Conservation (phyloP, 2,329 filamentous ascomycete genomes). For the Pseudogymnoascus sp. region DNA sequence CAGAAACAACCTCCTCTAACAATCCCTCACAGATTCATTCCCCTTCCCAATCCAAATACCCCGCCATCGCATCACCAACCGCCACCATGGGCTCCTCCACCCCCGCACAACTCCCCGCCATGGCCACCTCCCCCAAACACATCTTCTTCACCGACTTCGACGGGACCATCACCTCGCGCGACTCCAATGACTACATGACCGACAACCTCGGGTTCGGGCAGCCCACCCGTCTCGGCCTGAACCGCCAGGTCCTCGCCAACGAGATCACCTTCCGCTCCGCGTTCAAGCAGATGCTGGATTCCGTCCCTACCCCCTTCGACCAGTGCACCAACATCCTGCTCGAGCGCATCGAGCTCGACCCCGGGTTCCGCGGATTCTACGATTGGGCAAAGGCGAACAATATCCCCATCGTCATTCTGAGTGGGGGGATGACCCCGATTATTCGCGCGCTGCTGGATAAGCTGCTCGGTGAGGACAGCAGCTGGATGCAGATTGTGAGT, state of each 20-base stretch:
- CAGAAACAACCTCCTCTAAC: background rate
- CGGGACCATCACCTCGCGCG: conserved; percentile 76
- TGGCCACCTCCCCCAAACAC: conserved; percentile 67
- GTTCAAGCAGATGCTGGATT: conserved; percentile 89
- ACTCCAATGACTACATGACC: conserved; percentile 66
- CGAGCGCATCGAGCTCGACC: conserved; percentile 80
- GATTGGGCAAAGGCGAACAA: conserved; percentile 73
- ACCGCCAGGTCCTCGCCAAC: conserved; percentile 67
- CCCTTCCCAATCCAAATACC: background rate
- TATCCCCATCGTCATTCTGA: conserved; percentile 85
- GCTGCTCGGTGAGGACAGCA: conserved; percentile 65
- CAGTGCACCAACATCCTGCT: conserved; percentile 73
- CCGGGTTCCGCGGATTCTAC: conserved; percentile 81
- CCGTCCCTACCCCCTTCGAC: conserved; percentile 69
- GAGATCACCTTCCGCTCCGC: conserved; percentile 70
- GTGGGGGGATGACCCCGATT: conserved; percentile 85
- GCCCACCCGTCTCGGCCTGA: conserved; percentile 62
- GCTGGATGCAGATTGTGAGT: conserved; percentile 80
- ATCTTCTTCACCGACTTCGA: conserved; percentile 99
- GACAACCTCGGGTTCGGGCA: conserved; percentile 83
- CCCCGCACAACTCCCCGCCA: conserved; percentile 41
- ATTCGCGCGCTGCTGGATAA: conserved; percentile 76
- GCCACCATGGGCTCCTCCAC: conserved; percentile 25
- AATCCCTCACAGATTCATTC: background rate
- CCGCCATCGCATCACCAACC: conserved; percentile 5